These are phyloP conservation scores for Vaccinium corymbosum DNA, from an alignment of 148 eudicot species.

Conservation along the genomic window DNA sequence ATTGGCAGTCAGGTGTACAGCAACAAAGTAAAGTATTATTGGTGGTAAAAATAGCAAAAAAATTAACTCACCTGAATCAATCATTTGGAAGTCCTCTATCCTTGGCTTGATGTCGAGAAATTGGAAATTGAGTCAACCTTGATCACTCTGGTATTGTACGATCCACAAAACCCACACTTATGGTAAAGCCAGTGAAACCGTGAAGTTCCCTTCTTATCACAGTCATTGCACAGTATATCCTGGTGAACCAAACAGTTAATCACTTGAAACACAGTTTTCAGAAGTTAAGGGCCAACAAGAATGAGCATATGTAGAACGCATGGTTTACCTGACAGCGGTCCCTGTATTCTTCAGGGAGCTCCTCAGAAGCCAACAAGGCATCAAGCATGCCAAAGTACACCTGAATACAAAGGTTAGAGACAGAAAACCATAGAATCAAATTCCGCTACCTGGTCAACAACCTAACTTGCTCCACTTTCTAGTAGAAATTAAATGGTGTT, in stretches of 20 bases:
- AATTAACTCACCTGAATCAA: conserved; percentile 11
- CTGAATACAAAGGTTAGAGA: conserved; percentile 33
- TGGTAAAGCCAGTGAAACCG: conserved; percentile 97
- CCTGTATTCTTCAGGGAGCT: conserved; percentile 87
- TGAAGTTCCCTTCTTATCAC: conserved; percentile 76
- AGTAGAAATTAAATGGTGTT: background rate
- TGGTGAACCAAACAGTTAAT: conserved; percentile 26
- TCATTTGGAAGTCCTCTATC: background rate
- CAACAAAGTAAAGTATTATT: background rate
- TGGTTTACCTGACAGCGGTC: conserved; percentile 68
- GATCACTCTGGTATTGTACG: conserved; percentile 89
- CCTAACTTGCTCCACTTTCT: background rate
- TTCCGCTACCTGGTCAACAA: background rate
- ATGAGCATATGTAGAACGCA: background rate
- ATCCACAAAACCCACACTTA: conserved; percentile 86
- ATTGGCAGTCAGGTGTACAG: background rate
- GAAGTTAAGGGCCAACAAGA: conserved; percentile 5
- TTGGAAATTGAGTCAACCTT: conserved; percentile 41
- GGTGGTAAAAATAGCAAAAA: background rate
- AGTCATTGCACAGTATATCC: conserved; percentile 94
- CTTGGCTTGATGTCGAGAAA: conserved; percentile 35
- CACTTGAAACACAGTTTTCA: background rate
- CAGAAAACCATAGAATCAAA: background rate
- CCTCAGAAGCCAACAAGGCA: conserved; percentile 88
- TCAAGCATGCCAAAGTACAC: conserved; percentile 97